Evolutionary conservation across 192 early-diverging fungal species (phyloP).

Genomic region (Geosiphon pyriformis): DNA sequence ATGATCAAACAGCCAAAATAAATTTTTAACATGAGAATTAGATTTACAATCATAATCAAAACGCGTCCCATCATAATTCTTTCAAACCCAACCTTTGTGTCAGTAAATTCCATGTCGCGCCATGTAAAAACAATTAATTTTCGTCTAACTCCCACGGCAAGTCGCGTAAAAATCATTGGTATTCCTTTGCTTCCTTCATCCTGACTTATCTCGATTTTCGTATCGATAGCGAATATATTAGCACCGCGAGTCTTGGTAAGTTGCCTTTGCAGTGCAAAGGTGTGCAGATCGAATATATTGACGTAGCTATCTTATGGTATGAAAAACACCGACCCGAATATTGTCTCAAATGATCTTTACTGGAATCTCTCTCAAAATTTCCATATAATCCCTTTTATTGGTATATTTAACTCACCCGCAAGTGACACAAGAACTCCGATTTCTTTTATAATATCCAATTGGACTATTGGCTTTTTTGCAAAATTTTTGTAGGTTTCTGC

Average conservation of each 20-base stretch:
- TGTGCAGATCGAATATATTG: conserved; percentile 67
- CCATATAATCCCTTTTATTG: no score
- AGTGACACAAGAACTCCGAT: conserved; percentile 65
- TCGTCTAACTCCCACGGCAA: conserved; percentile 67
- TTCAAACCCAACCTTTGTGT: conserved; percentile 44
- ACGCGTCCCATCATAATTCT: not conserved
- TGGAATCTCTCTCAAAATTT: no score
- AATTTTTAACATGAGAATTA: not conserved
- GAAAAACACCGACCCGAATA: no score
- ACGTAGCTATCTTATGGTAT: conserved; percentile 58
- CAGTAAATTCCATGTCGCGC: conserved; percentile 65
- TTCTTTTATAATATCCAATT: conserved; percentile 70
- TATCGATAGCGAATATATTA: conserved; percentile 67
- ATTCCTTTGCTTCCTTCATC: conserved; percentile 44
- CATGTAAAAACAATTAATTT: conserved; percentile 71
- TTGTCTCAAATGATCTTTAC: no score
- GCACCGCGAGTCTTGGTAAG: conserved; percentile 71
- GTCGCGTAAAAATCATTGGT: conserved; percentile 63
- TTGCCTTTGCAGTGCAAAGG: conserved; percentile 61
- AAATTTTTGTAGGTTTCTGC: conserved; percentile 65
- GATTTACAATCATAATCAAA: not conserved
- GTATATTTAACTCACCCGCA: conserved; percentile 49
- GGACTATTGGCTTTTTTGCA: conserved; percentile 63
- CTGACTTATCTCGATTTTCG: conserved; percentile 57
- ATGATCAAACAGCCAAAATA: no score